Base-by-base conservation (phyloP, 2,329 filamentous ascomycete genomes). In the Phyllosticta ampelicida region DNA sequence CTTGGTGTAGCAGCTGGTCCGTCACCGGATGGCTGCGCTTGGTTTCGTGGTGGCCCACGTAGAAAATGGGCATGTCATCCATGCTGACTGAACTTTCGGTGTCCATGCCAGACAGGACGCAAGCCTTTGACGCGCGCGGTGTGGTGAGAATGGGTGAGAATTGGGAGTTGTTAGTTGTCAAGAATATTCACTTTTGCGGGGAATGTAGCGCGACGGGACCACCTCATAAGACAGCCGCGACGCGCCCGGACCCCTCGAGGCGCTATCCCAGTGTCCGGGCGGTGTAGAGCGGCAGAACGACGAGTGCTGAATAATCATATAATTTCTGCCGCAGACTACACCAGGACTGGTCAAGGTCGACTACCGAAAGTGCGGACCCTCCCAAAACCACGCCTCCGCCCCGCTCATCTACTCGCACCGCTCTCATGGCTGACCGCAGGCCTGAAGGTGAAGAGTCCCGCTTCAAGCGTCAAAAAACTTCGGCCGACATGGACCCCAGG, bases 41-140 rank as follows among this genome's bases (percentile, higher is more conserved):
- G 6, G 85, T 84, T 68, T 90, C 86, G 73, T 91, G 87, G 62
- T 90, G 85, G 59, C 87, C 86, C 64, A 90, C 77, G 66, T 86
- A 87, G 67, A 90, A 88, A 10, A 76, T 72, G 21, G 80, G 77
- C 36, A 71, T 63, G 16, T 75, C 72, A 56, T 70, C 65, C 50
- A 58, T 53, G 50, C 23, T 53, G 51, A 44, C 5, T 6, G 16
- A 44, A 16, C 36, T 44, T 66, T 67, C 63, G 62, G 65, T 55
- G 64, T 61, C 1, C 63, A 23, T 48, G 21, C 30, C 64, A 26
- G 68, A 69, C 52, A 69, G 66, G 68, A 72, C 70, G 57, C 9
- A 5, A 23, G 29, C 18, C 26, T 48, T 23, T 16, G 36, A 6
- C 49, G 18, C 18, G 2, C 18, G 49, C 3, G 13, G 13, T n/a